phyloP scores from a whole-genome alignment of 2,329 filamentous ascomycete species.

The Mollisiaceae sp. region DNA sequence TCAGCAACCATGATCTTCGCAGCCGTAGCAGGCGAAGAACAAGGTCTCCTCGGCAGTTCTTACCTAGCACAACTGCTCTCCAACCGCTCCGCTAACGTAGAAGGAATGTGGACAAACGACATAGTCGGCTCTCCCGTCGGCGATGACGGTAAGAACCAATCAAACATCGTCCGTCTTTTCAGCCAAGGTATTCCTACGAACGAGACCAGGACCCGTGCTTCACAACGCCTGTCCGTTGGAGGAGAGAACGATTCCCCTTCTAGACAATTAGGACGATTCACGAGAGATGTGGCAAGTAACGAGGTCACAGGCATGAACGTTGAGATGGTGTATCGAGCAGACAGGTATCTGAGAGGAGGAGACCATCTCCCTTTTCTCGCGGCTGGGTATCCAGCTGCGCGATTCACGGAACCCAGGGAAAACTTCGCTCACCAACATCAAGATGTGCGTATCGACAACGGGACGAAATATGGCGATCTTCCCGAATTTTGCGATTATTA shows the following conservation, averaged over 20 bases:
- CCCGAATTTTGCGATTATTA: conserved; percentile 62
- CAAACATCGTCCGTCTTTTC: conserved; percentile 60
- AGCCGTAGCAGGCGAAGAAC: conserved; percentile 63
- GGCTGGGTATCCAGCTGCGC: conserved; percentile 55
- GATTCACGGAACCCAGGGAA: conserved; percentile 64
- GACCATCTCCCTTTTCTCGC: conserved; percentile 61
- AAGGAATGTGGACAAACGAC: conserved; percentile 55
- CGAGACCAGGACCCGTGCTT: conserved; percentile 47
- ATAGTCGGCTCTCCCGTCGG: conserved; percentile 58
- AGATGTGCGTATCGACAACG: conserved; percentile 54
- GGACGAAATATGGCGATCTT: conserved; percentile 59
- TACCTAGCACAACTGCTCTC: conserved; percentile 58
- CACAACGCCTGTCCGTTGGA: conserved; percentile 50
- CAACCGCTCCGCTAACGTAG: conserved; percentile 57
- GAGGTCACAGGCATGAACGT: conserved; percentile 58
- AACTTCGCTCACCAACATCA: conserved; percentile 64
- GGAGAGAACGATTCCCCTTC: conserved; percentile 61
- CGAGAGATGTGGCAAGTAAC: conserved; percentile 59
- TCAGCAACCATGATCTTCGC: conserved; percentile 60
- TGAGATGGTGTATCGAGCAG: conserved; percentile 59
- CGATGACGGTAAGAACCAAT: conserved; percentile 52
- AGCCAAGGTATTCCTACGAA: conserved; percentile 49
- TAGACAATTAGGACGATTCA: conserved; percentile 59
- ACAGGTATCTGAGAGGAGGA: conserved; percentile 60
- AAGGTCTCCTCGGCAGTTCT: conserved; percentile 56